Conservation (phyloP, 306 rosid genomes). For the Malus asiatica region DNA sequence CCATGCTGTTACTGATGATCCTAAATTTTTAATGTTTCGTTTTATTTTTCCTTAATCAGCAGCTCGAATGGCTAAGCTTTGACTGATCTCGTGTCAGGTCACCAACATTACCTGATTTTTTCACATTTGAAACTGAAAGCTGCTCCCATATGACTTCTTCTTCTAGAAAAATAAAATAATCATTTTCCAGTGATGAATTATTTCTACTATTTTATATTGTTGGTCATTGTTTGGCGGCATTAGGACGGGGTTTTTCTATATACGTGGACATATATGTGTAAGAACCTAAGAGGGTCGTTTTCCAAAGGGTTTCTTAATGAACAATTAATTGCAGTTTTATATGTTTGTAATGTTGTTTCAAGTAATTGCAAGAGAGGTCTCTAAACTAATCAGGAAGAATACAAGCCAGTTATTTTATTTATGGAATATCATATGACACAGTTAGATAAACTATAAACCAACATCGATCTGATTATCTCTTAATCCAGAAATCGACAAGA, state of each 20-base stretch:
- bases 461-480: background rate
- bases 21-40: background rate
- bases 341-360: background rate
- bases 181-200: no score
- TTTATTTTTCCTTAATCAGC: background rate
- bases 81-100: conserved; percentile 23
- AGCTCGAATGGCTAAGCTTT: background rate
- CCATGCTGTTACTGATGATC: conserved; percentile 1
- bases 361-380: background rate
- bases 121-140: background rate
- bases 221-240: background rate
- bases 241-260: background rate
- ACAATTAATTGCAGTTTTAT: background rate
- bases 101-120: conserved; percentile 19
- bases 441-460: no score
- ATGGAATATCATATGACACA: no score
- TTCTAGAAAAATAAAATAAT: background rate
- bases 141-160: background rate
- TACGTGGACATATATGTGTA: no score
- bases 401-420: background rate
- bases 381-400: background rate
- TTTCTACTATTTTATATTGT: background rate
- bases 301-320: background rate
- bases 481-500: background rate
- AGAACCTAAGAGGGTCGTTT: background rate